A percentile compares a stretch with the other conserved stretches of the same genome.
phyloP scores from a whole-genome alignment of 73 alveolate genomes.

The Paramecium tetraurelia region DNA sequence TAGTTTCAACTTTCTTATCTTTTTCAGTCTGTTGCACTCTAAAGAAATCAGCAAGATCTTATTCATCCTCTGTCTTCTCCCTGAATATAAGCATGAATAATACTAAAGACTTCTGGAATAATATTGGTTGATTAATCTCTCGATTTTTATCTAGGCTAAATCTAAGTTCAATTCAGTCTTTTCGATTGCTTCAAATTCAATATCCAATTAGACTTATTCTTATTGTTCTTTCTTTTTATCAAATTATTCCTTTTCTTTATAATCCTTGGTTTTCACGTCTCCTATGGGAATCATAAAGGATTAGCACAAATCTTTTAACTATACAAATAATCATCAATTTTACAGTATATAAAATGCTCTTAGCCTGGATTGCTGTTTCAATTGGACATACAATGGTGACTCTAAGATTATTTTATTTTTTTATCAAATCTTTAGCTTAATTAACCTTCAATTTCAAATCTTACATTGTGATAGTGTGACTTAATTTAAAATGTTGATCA shows the following conservation, averaged over 20 bases:
- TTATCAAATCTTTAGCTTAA: not conserved
- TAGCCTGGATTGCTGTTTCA: not conserved
- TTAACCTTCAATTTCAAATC: conserved; percentile 16
- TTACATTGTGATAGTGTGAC: not conserved
- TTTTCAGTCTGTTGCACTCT: not conserved
- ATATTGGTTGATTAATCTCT: not conserved
- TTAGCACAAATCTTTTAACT: not conserved
- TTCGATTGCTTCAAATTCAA: not conserved
- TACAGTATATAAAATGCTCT: conserved; percentile 15
- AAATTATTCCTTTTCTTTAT: not conserved
- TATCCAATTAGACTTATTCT: conserved; percentile 8
- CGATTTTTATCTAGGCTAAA: not conserved
- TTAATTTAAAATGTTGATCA: not conserved
- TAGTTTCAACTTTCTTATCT: not conserved
- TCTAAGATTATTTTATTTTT: not conserved
- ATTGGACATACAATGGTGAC: not conserved
- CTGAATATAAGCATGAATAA: not conserved
- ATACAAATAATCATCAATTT: not conserved
- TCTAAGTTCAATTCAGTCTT: not conserved
- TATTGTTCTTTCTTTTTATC: not conserved
- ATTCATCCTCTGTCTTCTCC: conserved; percentile 9
- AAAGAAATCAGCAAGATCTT: not conserved
- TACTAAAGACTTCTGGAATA: not conserved
- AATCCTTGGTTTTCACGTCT: conserved; percentile 2
- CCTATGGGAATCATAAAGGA: not conserved